Conservation (phyloP, 2,329 filamentous ascomycete species). For the Nothomitra cinnamomea region DNA sequence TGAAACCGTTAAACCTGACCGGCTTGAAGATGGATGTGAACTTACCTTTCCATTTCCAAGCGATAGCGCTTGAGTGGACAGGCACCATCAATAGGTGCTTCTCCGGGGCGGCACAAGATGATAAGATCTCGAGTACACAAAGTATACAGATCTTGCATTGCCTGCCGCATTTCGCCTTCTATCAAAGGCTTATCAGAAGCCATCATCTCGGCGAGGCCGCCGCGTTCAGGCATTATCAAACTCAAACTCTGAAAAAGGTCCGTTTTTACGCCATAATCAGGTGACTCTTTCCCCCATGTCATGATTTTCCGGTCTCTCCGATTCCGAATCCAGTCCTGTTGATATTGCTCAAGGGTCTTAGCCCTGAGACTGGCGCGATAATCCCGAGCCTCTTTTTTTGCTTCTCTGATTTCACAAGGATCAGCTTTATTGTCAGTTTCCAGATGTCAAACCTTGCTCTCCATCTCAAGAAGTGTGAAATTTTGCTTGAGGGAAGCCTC, state of each 20-base stretch:
- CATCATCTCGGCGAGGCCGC: background rate
- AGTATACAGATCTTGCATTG: background rate
- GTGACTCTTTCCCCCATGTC: conserved; percentile 3
- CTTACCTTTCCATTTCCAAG: background rate
- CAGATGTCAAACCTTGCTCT: background rate
- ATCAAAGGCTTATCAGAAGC: background rate
- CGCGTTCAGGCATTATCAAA: conserved; percentile 3
- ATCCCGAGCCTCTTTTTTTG: background rate
- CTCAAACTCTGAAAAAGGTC: conserved; percentile 5
- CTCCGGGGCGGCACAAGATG: background rate
- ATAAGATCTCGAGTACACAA: background rate
- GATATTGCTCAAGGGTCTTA: conserved; percentile 5
- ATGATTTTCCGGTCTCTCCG: conserved; percentile 7
- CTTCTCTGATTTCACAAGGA: background rate
- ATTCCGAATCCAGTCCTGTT: conserved; percentile 6
- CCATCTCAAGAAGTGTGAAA: background rate
- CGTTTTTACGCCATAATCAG: conserved; percentile 3
- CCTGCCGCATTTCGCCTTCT: background rate
- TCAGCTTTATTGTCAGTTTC: background rate
- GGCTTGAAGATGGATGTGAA: background rate
- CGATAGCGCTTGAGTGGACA: background rate
- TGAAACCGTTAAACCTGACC: background rate
- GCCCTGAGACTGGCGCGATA: background rate
- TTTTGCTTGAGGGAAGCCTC: background rate
- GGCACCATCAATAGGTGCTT: background rate